phyloP scores from a whole-genome alignment of 257 asterid genomes.

The Solanum appendiculatum region DNA sequence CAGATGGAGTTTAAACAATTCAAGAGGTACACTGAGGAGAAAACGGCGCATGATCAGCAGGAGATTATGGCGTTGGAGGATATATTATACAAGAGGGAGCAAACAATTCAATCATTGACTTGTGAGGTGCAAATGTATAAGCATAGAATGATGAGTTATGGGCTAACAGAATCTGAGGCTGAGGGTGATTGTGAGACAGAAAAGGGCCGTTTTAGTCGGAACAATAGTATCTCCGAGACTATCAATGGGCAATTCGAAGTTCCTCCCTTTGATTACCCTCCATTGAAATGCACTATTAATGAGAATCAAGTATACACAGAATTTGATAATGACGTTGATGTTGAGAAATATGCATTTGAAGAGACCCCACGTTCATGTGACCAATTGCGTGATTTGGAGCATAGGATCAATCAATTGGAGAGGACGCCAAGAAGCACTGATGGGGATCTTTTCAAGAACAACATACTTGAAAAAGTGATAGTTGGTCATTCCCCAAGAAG shows the following conservation, averaged over 20 bases:
- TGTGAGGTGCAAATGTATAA: slow-evolving; percentile 80
- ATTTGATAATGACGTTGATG: slow-evolving; percentile 58
- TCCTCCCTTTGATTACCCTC: slow-evolving; percentile 64
- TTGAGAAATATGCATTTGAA: slow-evolving; percentile 75
- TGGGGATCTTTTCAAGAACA: slow-evolving; percentile 44
- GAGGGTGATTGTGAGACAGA: slow-evolving; percentile 36
- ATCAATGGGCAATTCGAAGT: slow-evolving; percentile 39
- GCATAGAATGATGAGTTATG: slow-evolving; percentile 92
- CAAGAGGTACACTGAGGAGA: slow-evolving; percentile 83
- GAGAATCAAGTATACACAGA: slow-evolving; percentile 36
- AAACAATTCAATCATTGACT: slow-evolving; percentile 60
- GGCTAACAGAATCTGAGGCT: slow-evolving; percentile 69
- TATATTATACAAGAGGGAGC: slow-evolving; percentile 86
- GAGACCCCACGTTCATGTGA: slow-evolving; percentile 57
- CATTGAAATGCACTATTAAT: slow-evolving; percentile 59
- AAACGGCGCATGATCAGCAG: slow-evolving; percentile 84
- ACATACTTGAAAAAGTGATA: slow-evolving; percentile 63
- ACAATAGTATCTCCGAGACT: slow-evolving; percentile 41
- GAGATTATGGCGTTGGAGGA: slow-evolving; percentile 70
- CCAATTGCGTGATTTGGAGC: slow-evolving; percentile 73
- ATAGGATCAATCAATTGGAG: slow-evolving; percentile 77
- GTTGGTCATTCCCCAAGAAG: slow-evolving; percentile 80
- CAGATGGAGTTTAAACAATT: slow-evolving; percentile 94
- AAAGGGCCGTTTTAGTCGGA: slow-evolving; percentile 23
- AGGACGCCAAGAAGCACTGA: slow-evolving; percentile 58